Percentiles rank a stretch among this genome's conserved stretches.
Conservation (phyloP, 495 filamentous ascomycete species). For the Trichoderma parareesei region DNA sequence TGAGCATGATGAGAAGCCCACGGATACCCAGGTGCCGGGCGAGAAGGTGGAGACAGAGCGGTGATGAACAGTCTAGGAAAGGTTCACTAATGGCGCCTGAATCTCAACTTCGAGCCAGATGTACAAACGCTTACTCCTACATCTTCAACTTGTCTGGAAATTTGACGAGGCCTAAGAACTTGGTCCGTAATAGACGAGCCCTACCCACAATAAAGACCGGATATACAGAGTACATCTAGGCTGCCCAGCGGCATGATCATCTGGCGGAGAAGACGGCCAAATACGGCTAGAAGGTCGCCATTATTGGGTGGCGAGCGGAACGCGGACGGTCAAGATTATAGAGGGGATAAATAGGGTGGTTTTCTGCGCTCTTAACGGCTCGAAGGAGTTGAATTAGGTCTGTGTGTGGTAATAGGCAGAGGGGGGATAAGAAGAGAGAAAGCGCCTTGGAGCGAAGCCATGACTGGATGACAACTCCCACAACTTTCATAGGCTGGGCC, state of each 20-base stretch:
- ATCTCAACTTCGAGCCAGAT: neutral
- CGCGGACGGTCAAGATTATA: too few species aligned
- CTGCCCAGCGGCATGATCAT: neutral
- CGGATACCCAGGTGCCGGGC: neutral
- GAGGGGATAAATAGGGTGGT: too few species aligned
- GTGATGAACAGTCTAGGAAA: neutral
- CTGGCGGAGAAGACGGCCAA: neutral
- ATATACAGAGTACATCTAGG: neutral
- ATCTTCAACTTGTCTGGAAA: neutral
- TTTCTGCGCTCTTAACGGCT: neutral
- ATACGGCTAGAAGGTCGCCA: neutral
- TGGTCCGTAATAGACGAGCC: neutral
- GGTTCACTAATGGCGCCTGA: neutral
- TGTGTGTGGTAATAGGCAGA: neutral
- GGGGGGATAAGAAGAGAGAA: neutral
- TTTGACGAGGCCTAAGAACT: neutral
- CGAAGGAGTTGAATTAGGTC: neutral
- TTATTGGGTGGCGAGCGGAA: too few species aligned
- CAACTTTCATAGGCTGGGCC: neutral
- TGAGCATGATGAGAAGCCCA: neutral
- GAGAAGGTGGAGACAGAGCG: neutral
- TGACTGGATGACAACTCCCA: slow-evolving; percentile 7
- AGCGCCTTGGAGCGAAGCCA: neutral
- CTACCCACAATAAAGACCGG: neutral
- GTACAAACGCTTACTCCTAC: neutral